phyloP scores from a whole-genome alignment of 1,139 yeast genomes.

The Spencermartinsiella ligniputridi region DNA sequence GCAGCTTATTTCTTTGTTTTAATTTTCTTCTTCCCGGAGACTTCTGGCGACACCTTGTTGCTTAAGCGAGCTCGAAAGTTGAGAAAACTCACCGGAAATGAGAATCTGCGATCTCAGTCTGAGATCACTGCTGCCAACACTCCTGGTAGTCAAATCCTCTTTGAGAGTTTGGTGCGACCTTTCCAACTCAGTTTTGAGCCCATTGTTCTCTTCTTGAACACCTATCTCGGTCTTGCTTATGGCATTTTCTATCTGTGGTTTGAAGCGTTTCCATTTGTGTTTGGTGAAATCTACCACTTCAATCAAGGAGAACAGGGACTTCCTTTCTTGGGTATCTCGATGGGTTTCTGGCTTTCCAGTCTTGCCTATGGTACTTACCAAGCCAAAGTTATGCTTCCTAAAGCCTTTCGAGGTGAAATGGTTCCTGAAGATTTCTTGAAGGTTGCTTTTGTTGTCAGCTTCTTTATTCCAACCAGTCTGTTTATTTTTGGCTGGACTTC shows the following conservation, averaged over 20 bases:
- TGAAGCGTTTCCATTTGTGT: conserved; percentile 58
- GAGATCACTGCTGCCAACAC: conserved; percentile 47
- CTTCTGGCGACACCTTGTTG: conserved; percentile 21
- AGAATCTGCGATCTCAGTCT: conserved; percentile 52
- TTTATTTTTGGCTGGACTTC: conserved; percentile 49
- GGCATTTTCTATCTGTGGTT: conserved; percentile 52
- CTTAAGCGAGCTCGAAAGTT: conserved; percentile 29
- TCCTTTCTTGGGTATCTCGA: conserved; percentile 40
- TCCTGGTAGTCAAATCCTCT: conserved; percentile 20
- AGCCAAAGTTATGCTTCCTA: not conserved
- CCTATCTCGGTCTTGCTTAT: conserved; percentile 51
- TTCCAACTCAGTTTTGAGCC: conserved; percentile 30
- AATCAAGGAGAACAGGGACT: conserved; percentile 42
- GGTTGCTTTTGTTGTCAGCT: conserved; percentile 45
- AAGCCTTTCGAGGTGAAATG: conserved; percentile 26
- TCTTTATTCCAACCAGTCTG: conserved; percentile 47
- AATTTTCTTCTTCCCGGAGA: conserved; percentile 24
- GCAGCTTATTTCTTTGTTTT: conserved; percentile 40
- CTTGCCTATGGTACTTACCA: conserved; percentile 3
- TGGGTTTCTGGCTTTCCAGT: conserved; percentile 37
- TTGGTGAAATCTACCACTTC: conserved; percentile 25
- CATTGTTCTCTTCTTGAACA: conserved; percentile 27
- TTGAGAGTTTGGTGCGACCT: conserved; percentile 47
- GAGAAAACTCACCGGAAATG: conserved; percentile 49
- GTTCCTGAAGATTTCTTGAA: conserved; percentile 35